Conservation (phyloP, 2,329 filamentous ascomycete genomes). For the Clonostachys sp. region DNA sequence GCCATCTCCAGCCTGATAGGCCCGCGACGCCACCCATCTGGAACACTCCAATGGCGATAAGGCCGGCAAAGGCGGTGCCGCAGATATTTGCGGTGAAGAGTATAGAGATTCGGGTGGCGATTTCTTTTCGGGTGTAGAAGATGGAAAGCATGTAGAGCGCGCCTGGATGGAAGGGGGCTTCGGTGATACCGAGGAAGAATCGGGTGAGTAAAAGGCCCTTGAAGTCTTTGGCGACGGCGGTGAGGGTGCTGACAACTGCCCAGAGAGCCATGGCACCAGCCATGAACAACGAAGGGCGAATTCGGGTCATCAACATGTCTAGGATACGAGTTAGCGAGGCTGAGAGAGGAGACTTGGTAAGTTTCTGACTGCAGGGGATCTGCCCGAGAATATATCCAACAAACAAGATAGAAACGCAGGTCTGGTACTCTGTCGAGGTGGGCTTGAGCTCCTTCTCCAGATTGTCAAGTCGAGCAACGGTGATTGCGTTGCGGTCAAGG, state of each 20-base stretch:
- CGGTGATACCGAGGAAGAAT: constrained; percentile 12
- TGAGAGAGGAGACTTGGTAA: neutral
- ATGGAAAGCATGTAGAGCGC: constrained; percentile 13
- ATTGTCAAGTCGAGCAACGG: constrained; percentile 10
- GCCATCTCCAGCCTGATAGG: constrained; percentile 30
- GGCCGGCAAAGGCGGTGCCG: constrained; percentile 11
- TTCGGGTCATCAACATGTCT: constrained; percentile 29
- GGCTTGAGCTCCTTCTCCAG: constrained; percentile 13
- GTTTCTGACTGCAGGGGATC: constrained; percentile 17
- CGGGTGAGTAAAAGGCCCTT: constrained; percentile 1
- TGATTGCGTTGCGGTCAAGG: constrained; percentile 4
- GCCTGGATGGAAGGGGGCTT: constrained; percentile 19
- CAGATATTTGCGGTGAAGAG: constrained; percentile 13
- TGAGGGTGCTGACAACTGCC: constrained; percentile 14
- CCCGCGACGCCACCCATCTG: constrained; percentile 12
- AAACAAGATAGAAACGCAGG: constrained; percentile 15
- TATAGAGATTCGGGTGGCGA: constrained; percentile 13
- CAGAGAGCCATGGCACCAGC: constrained; percentile 12
- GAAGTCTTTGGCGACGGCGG: constrained; percentile 7
- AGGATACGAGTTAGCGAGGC: constrained; percentile 25
- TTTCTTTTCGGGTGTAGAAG: constrained; percentile 16
- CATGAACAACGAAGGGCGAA: constrained; percentile 33
- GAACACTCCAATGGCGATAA: constrained; percentile 13
- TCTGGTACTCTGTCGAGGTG: constrained; percentile 11
- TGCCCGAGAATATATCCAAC: constrained; percentile 15